These are phyloP conservation scores for Thermothelomyces thermophilus DNA, from an alignment of 2,329 filamentous ascomycete genomes.

Conservation along the genomic window DNA sequence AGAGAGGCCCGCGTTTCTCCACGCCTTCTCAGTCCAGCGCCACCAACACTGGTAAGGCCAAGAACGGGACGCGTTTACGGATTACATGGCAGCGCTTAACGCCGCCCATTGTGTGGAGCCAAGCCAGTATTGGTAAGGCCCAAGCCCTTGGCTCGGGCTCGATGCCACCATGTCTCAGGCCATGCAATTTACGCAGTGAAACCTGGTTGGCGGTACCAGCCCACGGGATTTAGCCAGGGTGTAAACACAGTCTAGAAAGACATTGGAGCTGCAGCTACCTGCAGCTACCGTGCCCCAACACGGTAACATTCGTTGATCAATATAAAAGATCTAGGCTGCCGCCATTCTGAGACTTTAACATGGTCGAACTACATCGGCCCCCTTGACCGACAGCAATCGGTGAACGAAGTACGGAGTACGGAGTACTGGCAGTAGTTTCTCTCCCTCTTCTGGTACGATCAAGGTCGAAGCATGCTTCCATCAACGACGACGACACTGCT, in stretches of 20 bases:
- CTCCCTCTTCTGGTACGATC: not conserved
- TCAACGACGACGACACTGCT: not conserved
- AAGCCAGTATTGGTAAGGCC: too few species aligned
- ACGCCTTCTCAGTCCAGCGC: too few species aligned
- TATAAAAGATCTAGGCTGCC: not conserved
- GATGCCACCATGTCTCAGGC: not conserved
- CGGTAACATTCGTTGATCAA: not conserved
- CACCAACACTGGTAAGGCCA: too few species aligned
- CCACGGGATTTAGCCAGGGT: constrained; percentile 3
- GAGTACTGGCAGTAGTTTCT: too few species aligned
- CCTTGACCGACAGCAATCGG: too few species aligned
- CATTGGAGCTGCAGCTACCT: too few species aligned
- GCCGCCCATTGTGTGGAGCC: too few species aligned
- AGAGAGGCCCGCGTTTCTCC: too few species aligned
- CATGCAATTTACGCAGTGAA: not conserved
- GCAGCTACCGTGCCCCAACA: not conserved
- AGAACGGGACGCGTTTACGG: too few species aligned
- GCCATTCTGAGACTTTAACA: not conserved
- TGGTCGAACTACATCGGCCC: too few species aligned
- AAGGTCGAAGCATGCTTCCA: constrained; percentile 2
- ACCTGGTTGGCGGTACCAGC: not conserved
- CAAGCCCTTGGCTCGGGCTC: not conserved
- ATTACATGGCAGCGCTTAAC: too few species aligned
- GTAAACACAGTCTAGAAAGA: not conserved
- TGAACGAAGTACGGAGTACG: too few species aligned